Conservation (phyloP, 768 basidiomycete genomes). For the Sporobolomyces roseus region DNA sequence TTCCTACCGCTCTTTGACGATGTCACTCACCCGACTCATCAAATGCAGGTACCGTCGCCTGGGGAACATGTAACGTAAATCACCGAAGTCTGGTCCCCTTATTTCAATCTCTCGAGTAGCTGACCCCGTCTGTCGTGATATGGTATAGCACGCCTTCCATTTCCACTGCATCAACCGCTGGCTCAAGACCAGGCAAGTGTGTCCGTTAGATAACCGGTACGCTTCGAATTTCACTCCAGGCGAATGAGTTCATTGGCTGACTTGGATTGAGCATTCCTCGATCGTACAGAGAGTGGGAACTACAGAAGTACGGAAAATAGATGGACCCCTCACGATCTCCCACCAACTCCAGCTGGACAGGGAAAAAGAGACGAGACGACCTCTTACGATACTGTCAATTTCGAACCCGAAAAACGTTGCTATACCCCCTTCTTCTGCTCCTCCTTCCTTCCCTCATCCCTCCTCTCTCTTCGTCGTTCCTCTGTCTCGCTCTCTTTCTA, state of each 20-base stretch:
- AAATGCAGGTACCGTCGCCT: conserved; percentile 69
- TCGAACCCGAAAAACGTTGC: too few species aligned
- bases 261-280: neutral
- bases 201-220: conserved; percentile 73
- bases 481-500: neutral
- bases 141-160: conserved; percentile 86
- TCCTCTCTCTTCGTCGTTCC: neutral
- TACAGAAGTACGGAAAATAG: conserved; percentile 68
- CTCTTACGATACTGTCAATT: too few species aligned
- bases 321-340: neutral
- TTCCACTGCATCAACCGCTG: conserved; percentile 99
- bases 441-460: neutral
- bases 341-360: too few species aligned
- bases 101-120: too few species aligned
- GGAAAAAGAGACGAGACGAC: too few species aligned
- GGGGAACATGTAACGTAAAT: conserved; percentile 99
- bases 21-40: neutral
- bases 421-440: neutral
- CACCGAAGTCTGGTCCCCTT: too few species aligned
- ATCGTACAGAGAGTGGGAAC: conserved; percentile 73
- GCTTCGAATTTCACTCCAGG: neutral
- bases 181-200: conserved; percentile 96
- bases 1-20: too few species aligned
- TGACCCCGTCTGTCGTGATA: neutral
- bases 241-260: neutral